Conservation (phyloP, 2,329 filamentous ascomycete genomes). For the Trichoderma arundinaceum region DNA sequence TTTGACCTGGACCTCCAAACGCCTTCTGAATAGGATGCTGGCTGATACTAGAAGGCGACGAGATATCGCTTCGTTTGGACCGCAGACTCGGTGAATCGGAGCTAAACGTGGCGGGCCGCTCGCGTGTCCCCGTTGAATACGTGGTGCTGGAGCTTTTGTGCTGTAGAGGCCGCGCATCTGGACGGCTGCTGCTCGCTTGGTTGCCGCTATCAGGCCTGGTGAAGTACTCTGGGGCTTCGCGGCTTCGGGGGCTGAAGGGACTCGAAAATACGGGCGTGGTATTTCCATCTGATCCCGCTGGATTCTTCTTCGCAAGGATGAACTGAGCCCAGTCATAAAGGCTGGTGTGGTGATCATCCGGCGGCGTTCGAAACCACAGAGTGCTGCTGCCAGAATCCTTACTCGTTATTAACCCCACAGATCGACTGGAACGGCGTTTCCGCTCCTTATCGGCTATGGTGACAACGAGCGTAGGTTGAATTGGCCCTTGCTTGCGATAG, state of each 20-base stretch:
- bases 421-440: conserved; percentile 68
- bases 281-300: conserved; percentile 56
- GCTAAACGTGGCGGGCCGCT: conserved; percentile 58
- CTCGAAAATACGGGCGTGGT: conserved; percentile 62
- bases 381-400: conserved; percentile 57
- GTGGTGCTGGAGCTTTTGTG: conserved; percentile 57
- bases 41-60: conserved; percentile 60
- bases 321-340: conserved; percentile 66
- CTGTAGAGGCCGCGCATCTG: conserved; percentile 45
- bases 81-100: conserved; percentile 66
- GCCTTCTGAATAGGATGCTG: conserved; percentile 47
- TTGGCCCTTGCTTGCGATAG: conserved; percentile 66
- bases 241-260: conserved; percentile 54
- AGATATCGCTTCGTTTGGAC: conserved; percentile 67
- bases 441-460: conserved; percentile 65
- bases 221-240: conserved; percentile 51
- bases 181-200: conserved; percentile 41
- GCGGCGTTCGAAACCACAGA: conserved; percentile 62
- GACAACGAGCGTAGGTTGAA: conserved; percentile 64
- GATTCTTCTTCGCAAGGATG: conserved; percentile 54
- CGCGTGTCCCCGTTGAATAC: conserved; percentile 53
- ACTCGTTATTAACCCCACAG: conserved; percentile 59
- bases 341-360: conserved; percentile 57
- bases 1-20: conserved; percentile 50
- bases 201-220: conserved; percentile 54